Conservation (phyloP, 208 protist genomes). For the Crithidia brevicula region DNA sequence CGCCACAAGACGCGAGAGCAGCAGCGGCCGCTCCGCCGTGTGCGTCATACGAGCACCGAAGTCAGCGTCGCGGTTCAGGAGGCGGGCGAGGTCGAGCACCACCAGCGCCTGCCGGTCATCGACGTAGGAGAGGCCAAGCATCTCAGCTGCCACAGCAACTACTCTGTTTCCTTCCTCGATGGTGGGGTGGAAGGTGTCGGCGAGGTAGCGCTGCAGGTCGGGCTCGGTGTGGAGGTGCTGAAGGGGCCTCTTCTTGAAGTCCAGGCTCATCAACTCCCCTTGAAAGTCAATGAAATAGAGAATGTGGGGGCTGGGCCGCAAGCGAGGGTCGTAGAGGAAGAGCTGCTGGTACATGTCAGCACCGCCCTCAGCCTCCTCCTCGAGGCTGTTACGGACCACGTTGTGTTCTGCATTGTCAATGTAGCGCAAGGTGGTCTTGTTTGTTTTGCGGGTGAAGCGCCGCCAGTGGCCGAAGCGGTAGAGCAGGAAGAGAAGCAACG, state of each 20-base stretch:
- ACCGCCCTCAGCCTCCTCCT: not conserved
- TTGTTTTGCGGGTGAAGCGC: not conserved
- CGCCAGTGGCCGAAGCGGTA: slow-evolving; percentile 32
- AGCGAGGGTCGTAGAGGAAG: slow-evolving; percentile 27
- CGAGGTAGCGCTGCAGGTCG: slow-evolving; percentile 33
- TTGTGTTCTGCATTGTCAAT: slow-evolving; percentile 17
- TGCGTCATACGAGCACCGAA: slow-evolving; percentile 52
- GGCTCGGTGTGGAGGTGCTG: slow-evolving; percentile 12
- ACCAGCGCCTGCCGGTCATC: slow-evolving; percentile 25
- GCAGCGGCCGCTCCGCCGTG: slow-evolving; percentile 54
- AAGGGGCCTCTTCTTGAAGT: slow-evolving; percentile 38
- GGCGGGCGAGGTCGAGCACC: slow-evolving; percentile 59
- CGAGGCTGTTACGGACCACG: not conserved
- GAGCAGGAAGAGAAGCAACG: slow-evolving; percentile 48
- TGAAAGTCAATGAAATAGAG: slow-evolving; percentile 66
- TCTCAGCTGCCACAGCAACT: slow-evolving; percentile 11
- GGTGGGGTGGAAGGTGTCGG: slow-evolving; percentile 25
- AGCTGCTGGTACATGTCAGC: slow-evolving; percentile 18
- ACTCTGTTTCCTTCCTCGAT: slow-evolving; percentile 25
- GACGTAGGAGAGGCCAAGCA: slow-evolving; percentile 34
- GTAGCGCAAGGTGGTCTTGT: slow-evolving; percentile 3
- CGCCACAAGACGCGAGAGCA: slow-evolving; percentile 38
- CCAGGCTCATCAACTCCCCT: slow-evolving; percentile 32
- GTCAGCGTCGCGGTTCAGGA: slow-evolving; percentile 50
- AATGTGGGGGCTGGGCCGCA: slow-evolving; percentile 24